These are phyloP conservation scores for Albophoma yamanashiensis DNA, from an alignment of 2,329 filamentous ascomycete genomes.

Conservation along the genomic window DNA sequence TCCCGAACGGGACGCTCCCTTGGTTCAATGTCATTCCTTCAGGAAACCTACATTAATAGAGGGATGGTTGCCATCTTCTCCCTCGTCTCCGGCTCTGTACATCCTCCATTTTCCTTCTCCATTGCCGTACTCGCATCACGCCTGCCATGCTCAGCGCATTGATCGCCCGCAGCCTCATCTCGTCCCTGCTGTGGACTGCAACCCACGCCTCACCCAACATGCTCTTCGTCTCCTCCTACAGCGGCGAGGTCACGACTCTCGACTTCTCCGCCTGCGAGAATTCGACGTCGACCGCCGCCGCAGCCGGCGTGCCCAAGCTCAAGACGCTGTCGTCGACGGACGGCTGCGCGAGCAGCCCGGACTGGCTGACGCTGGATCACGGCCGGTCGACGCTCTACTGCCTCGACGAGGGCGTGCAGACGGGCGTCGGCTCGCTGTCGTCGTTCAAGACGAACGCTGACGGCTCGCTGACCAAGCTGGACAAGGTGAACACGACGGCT, in stretches of 20 bases:
- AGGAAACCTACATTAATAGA: background rate
- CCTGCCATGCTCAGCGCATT: background rate
- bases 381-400: conserved; percentile 43
- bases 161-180: background rate
- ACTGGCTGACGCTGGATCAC: conserved; percentile 49
- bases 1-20: background rate
- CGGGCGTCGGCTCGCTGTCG: conserved; percentile 36
- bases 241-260: conserved; percentile 36
- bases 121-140: background rate
- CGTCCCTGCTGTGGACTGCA: background rate
- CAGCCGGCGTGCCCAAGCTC: conserved; percentile 17
- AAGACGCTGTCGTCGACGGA: conserved; percentile 29
- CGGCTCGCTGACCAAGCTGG: conserved; percentile 27
- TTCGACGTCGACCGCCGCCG: background rate
- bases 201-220: conserved; percentile 14
- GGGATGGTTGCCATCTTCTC: background rate
- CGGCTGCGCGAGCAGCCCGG: conserved; percentile 42
- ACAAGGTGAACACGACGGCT: conserved; percentile 19
- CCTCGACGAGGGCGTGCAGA: conserved; percentile 43
- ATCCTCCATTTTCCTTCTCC: background rate
- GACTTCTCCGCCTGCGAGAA: conserved; percentile 18
- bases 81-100: background rate
- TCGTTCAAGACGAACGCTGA: conserved; percentile 25
- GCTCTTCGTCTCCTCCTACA: conserved; percentile 39
- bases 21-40: background rate